Evolutionary conservation across 1,284 basidiomycete genomes (phyloP).

Genomic region (Trichosporon sp.): DNA sequence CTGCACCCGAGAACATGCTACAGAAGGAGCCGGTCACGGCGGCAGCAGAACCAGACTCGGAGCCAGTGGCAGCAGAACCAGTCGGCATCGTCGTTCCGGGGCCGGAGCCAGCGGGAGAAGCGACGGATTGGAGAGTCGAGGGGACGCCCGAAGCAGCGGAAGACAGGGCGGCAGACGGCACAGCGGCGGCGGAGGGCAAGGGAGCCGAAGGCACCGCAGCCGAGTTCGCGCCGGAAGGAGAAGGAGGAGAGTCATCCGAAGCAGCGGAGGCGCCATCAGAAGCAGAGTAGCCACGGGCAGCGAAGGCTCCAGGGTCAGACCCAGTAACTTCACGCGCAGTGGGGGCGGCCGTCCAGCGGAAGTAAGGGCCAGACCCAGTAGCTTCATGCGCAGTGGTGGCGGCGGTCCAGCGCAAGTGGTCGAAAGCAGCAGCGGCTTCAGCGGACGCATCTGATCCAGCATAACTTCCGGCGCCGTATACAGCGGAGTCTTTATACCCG

Average conservation of each 20-base stretch:
- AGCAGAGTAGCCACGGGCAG: not conserved
- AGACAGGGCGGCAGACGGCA: not conserved
- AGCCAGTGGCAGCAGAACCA: not conserved
- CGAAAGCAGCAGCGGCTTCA: too few relatives aligned
- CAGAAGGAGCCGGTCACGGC: too few relatives aligned
- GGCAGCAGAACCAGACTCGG: too few relatives aligned
- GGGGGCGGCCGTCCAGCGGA: too few relatives aligned
- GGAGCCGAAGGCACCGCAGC: not conserved
- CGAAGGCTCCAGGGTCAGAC: too few relatives aligned
- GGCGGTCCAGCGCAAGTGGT: too few relatives aligned
- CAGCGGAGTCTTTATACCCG: not conserved
- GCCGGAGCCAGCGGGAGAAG: not conserved
- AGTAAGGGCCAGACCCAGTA: too few relatives aligned
- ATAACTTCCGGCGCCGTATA: too few relatives aligned
- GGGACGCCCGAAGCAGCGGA: not conserved
- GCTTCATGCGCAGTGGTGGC: too few relatives aligned
- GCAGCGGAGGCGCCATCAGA: not conserved
- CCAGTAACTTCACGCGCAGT: too few relatives aligned
- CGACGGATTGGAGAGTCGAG: not conserved
- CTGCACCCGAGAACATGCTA: too few relatives aligned
- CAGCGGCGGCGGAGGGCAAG: not conserved
- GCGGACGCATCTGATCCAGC: too few relatives aligned
- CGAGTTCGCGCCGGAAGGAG: not conserved
- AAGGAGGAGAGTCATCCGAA: not conserved
- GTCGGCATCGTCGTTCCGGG: not conserved